phyloP scores from a whole-genome alignment of 352 stramenopile species.

The Phytophthora litchii region DNA sequence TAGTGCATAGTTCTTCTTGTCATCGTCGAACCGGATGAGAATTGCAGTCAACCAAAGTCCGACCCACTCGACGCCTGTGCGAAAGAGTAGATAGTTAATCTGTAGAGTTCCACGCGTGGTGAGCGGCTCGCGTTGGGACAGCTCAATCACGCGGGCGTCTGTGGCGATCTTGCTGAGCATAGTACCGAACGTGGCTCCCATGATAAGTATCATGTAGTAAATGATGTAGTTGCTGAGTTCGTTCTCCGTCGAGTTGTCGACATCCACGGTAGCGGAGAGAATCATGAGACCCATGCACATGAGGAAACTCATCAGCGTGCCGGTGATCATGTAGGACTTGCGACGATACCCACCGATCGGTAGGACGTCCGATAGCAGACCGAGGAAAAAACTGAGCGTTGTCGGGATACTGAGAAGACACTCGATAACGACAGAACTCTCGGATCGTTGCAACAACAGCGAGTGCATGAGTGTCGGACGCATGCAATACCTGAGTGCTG shows the following conservation, averaged over 20 bases:
- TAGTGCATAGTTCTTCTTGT: conserved; percentile 52
- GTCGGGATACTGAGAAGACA: conserved; percentile 88
- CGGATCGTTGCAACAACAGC: conserved; percentile 52
- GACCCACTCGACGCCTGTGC: conserved; percentile 53
- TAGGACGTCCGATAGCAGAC: conserved; percentile 86
- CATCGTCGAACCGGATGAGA: conserved; percentile 49
- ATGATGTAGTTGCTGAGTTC: conserved; percentile 45
- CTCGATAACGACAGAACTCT: conserved; percentile 66
- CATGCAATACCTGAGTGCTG: conserved; percentile 70
- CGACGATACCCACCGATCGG: conserved; percentile 87
- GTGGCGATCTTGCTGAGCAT: conserved; percentile 87
- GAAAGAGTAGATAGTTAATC: conserved; percentile 81
- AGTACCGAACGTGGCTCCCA: conserved; percentile 79
- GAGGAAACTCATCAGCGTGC: conserved; percentile 59
- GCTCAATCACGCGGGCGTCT: conserved; percentile 81
- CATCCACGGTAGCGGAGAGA: conserved; percentile 50
- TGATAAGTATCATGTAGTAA: conserved; percentile 71
- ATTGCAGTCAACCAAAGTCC: conserved; percentile 53
- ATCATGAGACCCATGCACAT: conserved; percentile 61
- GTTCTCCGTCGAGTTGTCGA: conserved; percentile 32
- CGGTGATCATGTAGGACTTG: conserved; percentile 92
- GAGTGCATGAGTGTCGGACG: conserved; percentile 74
- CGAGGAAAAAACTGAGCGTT: conserved; percentile 86
- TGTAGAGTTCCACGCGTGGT: conserved; percentile 70
- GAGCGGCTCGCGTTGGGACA: conserved; percentile 80